Base-by-base conservation (phyloP, 345 rosid species). In the Angophora floribunda region DNA sequence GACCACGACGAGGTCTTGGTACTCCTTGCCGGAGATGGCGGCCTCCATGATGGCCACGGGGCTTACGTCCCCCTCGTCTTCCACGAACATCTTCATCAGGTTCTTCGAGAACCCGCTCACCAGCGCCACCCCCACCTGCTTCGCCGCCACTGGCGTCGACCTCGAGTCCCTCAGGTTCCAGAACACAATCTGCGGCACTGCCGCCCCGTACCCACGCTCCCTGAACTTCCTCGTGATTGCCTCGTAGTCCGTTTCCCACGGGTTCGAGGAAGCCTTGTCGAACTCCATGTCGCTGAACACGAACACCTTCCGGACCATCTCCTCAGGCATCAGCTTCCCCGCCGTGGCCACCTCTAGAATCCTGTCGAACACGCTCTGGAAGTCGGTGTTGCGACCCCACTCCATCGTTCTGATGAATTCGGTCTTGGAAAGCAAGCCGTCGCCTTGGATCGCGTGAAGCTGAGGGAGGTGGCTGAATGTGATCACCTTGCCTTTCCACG, bases 231-330 rank as follows among this genome's bases (percentile, higher is more conserved):
- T 95, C 86, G 14, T 87, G 10, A 95, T 95, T 28, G 52, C 89
- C 53, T 93, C 75, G 50, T 94, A 91, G 85, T 95, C 93, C 0
- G 95, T 94, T 79, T 93, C 98, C 96, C 94, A 92, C 3, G 30
- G 88, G 78, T 49, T 85, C 5, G 6, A 1, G 4, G 93, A 91
- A 2, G 94, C 97, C 87, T 87, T 1, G 87, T 94, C 93, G 44
- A 95, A 95, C 32, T 95, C 97, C 98, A 96, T 96, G 87, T 93
- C 96, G 61, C 96, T 95, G 82, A 96, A 95, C 85, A 95, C 96
- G 61, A 95, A 92, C 59, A 95, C 91, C 89, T 93, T 94, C 89
- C 92, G 95, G 10, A 95, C 91, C 95, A 94, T 95, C 50, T 94
- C 89, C 51, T 95, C 95, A 2, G 94, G 91, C 59, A 90, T 93